phyloP scores from a whole-genome alignment of 257 asterid species.

The Phtheirospermum japonicum region DNA sequence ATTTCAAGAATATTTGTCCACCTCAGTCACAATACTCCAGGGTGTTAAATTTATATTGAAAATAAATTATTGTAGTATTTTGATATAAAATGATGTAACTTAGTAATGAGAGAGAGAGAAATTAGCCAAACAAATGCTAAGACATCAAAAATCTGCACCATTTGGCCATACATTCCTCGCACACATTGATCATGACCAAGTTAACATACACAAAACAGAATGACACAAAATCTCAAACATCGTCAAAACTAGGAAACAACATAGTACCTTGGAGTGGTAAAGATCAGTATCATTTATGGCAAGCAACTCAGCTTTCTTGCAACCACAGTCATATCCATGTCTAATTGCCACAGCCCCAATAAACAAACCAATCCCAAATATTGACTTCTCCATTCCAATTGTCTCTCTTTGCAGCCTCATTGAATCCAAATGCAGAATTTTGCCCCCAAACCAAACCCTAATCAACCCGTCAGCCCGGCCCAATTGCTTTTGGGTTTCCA shows the following conservation, averaged over 20 bases:
- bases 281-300: conserved; percentile 80
- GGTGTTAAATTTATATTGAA: too few relatives aligned
- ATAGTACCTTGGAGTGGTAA: conserved; percentile 76
- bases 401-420: conserved; percentile 65
- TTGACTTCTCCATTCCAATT: conserved; percentile 74
- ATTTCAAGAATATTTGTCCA: too few relatives aligned
- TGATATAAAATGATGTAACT: too few relatives aligned
- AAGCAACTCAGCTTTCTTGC: conserved; percentile 72
- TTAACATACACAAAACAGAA: too few relatives aligned
- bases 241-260: neutral
- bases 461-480: conserved; percentile 80
- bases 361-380: conserved; percentile 88
- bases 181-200: too few relatives aligned
- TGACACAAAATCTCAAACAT: neutral
- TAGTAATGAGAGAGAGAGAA: too few relatives aligned
- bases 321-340: conserved; percentile 72
- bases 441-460: conserved; percentile 78
- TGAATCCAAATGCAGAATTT: conserved; percentile 75
- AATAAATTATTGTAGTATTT: too few relatives aligned
- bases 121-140: too few relatives aligned
- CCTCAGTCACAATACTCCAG: too few relatives aligned
- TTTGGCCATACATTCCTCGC: too few relatives aligned
- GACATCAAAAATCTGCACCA: too few relatives aligned
- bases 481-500: conserved; percentile 45
- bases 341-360: conserved; percentile 88